These are phyloP conservation scores for Sporobolus alterniflorus DNA, from an alignment of 202 grass and related monocot species.

Conservation along the genomic window DNA sequence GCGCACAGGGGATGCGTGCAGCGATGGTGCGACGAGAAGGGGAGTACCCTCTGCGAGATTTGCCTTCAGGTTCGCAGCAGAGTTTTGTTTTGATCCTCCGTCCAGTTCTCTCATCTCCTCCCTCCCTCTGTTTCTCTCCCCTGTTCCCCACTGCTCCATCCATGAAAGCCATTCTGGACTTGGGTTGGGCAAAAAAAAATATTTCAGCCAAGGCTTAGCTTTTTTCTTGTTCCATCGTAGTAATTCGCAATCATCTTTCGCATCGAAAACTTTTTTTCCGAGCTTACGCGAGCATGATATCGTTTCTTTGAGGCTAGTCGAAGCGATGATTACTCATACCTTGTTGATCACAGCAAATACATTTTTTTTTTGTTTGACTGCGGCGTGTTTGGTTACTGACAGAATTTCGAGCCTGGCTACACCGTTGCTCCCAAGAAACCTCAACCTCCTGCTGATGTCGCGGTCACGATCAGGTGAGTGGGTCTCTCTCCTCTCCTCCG, in stretches of 20 bases:
- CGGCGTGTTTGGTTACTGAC: constrained; percentile 26
- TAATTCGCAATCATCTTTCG: neutral
- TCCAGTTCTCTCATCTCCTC: neutral
- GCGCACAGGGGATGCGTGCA: constrained; percentile 90
- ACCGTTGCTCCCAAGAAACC: constrained; percentile 71
- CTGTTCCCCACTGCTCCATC: constrained; percentile 30
- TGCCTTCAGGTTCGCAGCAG: constrained; percentile 71
- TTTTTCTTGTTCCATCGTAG: neutral
- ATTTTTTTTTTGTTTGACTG: too few relatives aligned
- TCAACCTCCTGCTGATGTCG: constrained; percentile 57
- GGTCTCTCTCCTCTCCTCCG: neutral
- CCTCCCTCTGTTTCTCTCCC: neutral
- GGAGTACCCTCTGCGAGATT: constrained; percentile 86
- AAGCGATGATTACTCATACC: neutral
- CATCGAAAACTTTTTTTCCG: neutral
- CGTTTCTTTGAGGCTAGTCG: constrained; percentile 25
- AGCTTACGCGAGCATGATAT: neutral
- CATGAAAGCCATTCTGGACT: neutral
- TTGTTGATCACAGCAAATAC: constrained; percentile 24
- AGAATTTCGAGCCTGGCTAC: constrained; percentile 90
- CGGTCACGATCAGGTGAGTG: constrained; percentile 77
- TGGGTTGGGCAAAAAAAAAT: neutral
- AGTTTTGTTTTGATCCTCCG: neutral
- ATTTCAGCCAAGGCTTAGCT: neutral
- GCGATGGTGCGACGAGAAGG: constrained; percentile 98